Conservation (phyloP, 257 asterid species). For the Dorcoceras hygrometricum region DNA sequence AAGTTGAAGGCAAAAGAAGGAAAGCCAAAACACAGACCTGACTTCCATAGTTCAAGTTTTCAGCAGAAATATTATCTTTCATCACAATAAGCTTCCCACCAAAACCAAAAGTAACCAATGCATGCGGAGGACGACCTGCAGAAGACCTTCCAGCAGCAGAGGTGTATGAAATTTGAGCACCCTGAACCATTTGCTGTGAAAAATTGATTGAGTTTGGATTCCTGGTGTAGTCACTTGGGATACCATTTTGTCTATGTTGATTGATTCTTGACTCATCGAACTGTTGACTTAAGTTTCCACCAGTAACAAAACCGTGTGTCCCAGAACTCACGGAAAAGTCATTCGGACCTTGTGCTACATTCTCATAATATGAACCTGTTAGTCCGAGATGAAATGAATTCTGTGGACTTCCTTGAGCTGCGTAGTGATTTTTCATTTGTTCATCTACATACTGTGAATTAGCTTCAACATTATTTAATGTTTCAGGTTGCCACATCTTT, state of each 20-base stretch:
- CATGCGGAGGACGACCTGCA: slow-evolving; percentile 95
- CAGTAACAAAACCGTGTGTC: slow-evolving; percentile 34
- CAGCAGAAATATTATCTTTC: slow-evolving; percentile 50
- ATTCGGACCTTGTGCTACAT: slow-evolving; percentile 33
- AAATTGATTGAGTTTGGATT: slow-evolving; percentile 45
- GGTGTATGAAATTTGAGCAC: slow-evolving; percentile 49
- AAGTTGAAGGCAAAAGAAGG: slow-evolving; percentile 21
- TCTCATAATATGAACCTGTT: slow-evolving; percentile 37
- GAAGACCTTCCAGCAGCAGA: slow-evolving; percentile 70
- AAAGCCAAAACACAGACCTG: slow-evolving; percentile 59
- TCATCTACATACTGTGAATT: slow-evolving; percentile 42
- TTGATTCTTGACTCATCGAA: slow-evolving; percentile 45
- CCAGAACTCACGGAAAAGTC: slow-evolving; percentile 39
- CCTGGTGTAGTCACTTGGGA: slow-evolving; percentile 45
- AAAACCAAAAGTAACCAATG: slow-evolving; percentile 88
- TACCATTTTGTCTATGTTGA: slow-evolving; percentile 43
- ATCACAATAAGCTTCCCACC: slow-evolving; percentile 91
- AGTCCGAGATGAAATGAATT: slow-evolving; percentile 37
- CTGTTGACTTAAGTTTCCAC: slow-evolving; percentile 45
- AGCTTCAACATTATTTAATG: slow-evolving; percentile 31
- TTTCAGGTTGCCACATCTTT: slow-evolving; percentile 46
- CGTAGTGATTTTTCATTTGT: slow-evolving; percentile 34
- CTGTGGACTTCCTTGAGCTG: slow-evolving; percentile 40
- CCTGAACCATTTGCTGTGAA: slow-evolving; percentile 53
- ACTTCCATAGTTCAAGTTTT: slow-evolving; percentile 48